A percentile compares a stretch with the other conserved stretches of the same genome.
These are phyloP conservation scores for Globisporangium nagaii DNA, from an alignment of 352 stramenopile genomes.

Conservation along the genomic window DNA sequence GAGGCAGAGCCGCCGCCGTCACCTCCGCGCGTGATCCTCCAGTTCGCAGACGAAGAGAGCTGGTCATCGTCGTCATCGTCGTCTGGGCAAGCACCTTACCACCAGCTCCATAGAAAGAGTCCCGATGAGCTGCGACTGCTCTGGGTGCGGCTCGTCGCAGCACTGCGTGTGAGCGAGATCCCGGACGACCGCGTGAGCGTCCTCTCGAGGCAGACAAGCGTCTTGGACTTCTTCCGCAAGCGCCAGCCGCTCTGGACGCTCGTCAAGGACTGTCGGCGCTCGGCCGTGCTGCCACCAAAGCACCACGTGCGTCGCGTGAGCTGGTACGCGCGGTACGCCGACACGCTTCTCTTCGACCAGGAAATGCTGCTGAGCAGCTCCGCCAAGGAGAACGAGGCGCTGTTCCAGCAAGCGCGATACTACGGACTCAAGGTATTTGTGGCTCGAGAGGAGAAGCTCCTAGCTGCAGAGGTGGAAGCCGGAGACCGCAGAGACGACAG, in stretches of 20 bases:
- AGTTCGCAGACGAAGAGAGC: slow-evolving; percentile 13
- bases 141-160: slow-evolving; percentile 20
- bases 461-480: too few species aligned
- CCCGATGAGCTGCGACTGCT: slow-evolving; percentile 11
- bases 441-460: slow-evolving; percentile 13
- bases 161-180: slow-evolving; percentile 24
- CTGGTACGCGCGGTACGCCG: slow-evolving; percentile 18
- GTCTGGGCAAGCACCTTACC: too few species aligned
- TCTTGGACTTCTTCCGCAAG: slow-evolving; percentile 21
- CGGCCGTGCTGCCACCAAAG: slow-evolving; percentile 5
- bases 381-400: slow-evolving; percentile 22
- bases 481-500: too few species aligned
- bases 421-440: slow-evolving; percentile 25
- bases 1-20: too few species aligned
- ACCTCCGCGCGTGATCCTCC: slow-evolving; percentile 6
- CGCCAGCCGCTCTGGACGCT: slow-evolving; percentile 26
- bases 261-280: slow-evolving; percentile 30
- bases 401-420: slow-evolving; percentile 20
- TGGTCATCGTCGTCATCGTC: background rate
- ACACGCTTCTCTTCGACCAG: slow-evolving; percentile 26
- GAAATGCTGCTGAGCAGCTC: slow-evolving; percentile 27
- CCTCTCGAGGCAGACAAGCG: slow-evolving; percentile 17
- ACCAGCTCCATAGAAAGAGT: slow-evolving; percentile 2
- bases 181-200: slow-evolving; percentile 17
- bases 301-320: slow-evolving; percentile 20